Conservation (phyloP, 139 green algal genomes). For the Trebouxia sp. region DNA sequence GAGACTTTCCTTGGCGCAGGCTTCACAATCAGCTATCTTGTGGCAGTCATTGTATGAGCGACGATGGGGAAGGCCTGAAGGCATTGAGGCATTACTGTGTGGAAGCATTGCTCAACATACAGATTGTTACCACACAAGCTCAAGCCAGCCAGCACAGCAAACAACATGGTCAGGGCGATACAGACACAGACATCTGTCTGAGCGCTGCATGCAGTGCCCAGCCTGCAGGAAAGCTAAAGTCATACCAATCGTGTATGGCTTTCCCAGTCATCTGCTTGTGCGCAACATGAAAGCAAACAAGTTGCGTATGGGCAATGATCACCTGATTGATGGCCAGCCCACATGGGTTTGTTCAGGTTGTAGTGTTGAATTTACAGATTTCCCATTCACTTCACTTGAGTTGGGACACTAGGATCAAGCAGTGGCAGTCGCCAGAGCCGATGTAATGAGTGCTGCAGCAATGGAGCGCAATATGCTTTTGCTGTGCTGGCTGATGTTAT, state of each 20-base stretch:
- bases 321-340: constrained; percentile 23
- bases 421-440: background rate
- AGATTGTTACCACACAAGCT: background rate
- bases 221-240: background rate
- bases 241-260: constrained; percentile 17
- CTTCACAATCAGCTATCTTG: background rate
- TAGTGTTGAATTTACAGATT: background rate
- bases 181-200: background rate
- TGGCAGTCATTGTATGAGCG: background rate
- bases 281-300: constrained; percentile 19
- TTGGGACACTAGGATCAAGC: too few species aligned
- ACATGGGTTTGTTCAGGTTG: background rate
- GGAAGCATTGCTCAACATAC: background rate
- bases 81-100: too few species aligned
- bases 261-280: constrained; percentile 13
- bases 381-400: background rate
- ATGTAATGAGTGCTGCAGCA: background rate
- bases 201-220: constrained; percentile 17
- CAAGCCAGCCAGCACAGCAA: background rate
- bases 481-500: too few species aligned
- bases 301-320: constrained; percentile 3
- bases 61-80: background rate
- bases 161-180: background rate
- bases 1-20: too few species aligned
- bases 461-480: background rate